These are phyloP conservation scores for Ophiostoma montium DNA, from an alignment of 2,329 filamentous ascomycete genomes.

Conservation along the genomic window DNA sequence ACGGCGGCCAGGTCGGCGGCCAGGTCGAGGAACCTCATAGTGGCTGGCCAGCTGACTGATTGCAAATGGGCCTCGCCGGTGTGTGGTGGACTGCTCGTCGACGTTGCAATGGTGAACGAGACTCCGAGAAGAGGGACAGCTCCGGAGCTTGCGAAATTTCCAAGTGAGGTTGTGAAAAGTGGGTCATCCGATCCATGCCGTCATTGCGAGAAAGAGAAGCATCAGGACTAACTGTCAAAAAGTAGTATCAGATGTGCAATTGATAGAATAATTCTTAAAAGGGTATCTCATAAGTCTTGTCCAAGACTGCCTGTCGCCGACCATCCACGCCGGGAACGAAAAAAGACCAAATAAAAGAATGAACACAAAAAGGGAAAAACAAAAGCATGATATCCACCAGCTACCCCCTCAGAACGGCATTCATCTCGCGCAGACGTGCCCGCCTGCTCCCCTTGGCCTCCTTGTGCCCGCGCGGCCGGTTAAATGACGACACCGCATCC, in stretches of 20 bases:
- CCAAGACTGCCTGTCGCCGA: no score
- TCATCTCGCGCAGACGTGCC: conserved; percentile 9
- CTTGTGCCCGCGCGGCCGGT: background rate
- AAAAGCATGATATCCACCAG: background rate
- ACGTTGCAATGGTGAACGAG: no score
- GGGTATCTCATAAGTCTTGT: no score
- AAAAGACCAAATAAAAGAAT: no score
- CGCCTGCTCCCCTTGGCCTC: conserved; percentile 9
- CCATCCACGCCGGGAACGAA: no score
- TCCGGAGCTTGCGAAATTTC: background rate
- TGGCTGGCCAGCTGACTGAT: background rate
- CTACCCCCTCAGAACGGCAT: background rate
- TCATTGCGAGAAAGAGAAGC: no score
- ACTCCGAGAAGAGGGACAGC: no score
- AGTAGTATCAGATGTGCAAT: no score
- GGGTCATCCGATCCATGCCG: conserved; percentile 1
- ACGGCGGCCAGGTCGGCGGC: conserved; percentile 56
- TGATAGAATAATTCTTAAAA: no score
- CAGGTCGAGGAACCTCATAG: conserved; percentile 49
- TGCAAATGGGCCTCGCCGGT: background rate
- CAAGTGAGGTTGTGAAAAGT: conserved; percentile 2
- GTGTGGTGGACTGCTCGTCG: background rate
- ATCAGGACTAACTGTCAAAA: no score
- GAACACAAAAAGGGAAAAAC: no score
- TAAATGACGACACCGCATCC: conserved; percentile 12